A percentile compares a stretch with the other conserved stretches of the same genome.
Evolutionary conservation across 2,329 filamentous ascomycete genomes (phyloP).

Genomic region (Cordyceps javanica): DNA sequence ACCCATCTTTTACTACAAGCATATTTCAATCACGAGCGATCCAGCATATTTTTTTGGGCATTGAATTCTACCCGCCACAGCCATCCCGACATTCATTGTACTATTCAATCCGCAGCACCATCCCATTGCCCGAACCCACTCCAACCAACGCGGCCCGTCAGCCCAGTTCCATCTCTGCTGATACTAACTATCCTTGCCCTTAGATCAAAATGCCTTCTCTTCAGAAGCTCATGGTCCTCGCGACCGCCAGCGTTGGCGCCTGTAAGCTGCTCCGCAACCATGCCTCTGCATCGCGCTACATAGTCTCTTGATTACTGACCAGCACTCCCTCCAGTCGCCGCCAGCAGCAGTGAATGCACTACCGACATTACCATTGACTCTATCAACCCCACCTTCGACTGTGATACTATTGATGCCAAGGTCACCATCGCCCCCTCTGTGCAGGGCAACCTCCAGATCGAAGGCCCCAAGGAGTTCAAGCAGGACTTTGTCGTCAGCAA

Average conservation of each 20-base stretch:
- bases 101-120: not conserved
- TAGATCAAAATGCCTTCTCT: slow-evolving; percentile 23
- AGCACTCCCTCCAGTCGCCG: slow-evolving; percentile 19
- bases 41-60: slow-evolving; percentile 8
- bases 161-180: not conserved
- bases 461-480: slow-evolving; percentile 50
- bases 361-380: slow-evolving; percentile 60
- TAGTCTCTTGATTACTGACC: not conserved
- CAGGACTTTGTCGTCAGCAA: slow-evolving; percentile 59
- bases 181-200: not conserved
- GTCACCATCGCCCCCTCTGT: slow-evolving; percentile 57
- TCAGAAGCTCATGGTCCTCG: slow-evolving; percentile 20
- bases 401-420: slow-evolving; percentile 59
- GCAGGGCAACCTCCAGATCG: slow-evolving; percentile 53
- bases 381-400: slow-evolving; percentile 51
- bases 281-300: not conserved
- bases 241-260: slow-evolving; percentile 2
- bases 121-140: not conserved
- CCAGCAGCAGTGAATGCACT: slow-evolving; percentile 28
- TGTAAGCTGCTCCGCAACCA: too few species aligned
- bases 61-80: not conserved
- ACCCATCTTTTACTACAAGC: not conserved
- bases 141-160: not conserved
- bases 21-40: not conserved
- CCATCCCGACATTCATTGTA: not conserved